These are phyloP conservation scores for Penicillium rolfsii DNA, from an alignment of 2,329 filamentous ascomycete species.

Conservation along the genomic window DNA sequence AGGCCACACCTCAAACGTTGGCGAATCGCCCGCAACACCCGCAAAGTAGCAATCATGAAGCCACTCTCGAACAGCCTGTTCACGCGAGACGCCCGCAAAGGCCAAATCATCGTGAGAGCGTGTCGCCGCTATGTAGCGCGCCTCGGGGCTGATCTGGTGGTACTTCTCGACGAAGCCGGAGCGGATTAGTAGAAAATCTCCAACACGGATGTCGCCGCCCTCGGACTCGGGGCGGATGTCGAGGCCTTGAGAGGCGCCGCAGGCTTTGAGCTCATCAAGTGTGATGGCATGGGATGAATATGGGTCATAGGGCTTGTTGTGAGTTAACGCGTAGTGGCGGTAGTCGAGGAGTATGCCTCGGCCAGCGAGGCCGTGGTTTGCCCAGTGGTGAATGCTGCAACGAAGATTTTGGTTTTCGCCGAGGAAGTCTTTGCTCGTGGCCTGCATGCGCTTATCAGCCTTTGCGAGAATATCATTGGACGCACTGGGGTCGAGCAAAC, in stretches of 20 bases:
- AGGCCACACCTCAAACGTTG: slow-evolving; percentile 67
- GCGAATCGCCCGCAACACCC: slow-evolving; percentile 65
- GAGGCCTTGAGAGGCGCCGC: slow-evolving; percentile 63
- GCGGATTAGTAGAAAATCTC: slow-evolving; percentile 69
- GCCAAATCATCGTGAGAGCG: slow-evolving; percentile 44
- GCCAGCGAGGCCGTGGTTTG: slow-evolving; percentile 47
- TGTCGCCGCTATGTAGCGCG: slow-evolving; percentile 38
- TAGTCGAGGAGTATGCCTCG: slow-evolving; percentile 50
- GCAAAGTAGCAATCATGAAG: slow-evolving; percentile 71
- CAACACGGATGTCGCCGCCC: slow-evolving; percentile 60
- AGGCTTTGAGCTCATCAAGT: slow-evolving; percentile 58
- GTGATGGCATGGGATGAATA: slow-evolving; percentile 59
- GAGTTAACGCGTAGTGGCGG: slow-evolving; percentile 52
- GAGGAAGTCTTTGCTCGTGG: slow-evolving; percentile 41
- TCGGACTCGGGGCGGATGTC: slow-evolving; percentile 61
- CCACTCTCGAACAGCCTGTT: slow-evolving; percentile 64
- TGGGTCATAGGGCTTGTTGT: slow-evolving; percentile 56
- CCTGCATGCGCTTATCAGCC: slow-evolving; percentile 24
- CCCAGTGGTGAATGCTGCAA: slow-evolving; percentile 50
- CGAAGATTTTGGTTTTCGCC: slow-evolving; percentile 41
- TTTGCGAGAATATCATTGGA: background rate
- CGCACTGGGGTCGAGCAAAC: slow-evolving; percentile 20
- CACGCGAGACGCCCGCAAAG: slow-evolving; percentile 57
- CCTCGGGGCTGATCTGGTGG: slow-evolving; percentile 48
- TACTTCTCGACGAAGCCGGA: slow-evolving; percentile 66